Percentiles rank a stretch among this genome's conserved stretches.
These are phyloP conservation scores for Phytophthora rubi DNA, from an alignment of 352 stramenopile species.

Conservation along the genomic window DNA sequence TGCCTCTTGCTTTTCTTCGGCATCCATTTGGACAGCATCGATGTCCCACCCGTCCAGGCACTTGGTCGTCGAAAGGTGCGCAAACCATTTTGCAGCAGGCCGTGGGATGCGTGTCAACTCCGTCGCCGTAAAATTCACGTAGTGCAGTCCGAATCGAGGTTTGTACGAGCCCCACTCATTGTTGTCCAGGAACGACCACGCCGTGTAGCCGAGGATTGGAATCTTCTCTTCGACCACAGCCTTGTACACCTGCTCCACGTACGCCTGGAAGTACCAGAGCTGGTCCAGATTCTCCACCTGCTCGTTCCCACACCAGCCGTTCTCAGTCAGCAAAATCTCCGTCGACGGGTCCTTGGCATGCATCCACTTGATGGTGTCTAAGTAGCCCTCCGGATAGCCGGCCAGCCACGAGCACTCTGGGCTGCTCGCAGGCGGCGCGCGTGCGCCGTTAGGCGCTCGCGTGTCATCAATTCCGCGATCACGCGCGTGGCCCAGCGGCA, in stretches of 20 bases:
- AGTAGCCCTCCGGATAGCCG: constrained; percentile 58
- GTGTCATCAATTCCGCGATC: constrained; percentile 62
- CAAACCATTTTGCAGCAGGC: constrained; percentile 65
- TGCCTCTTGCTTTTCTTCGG: constrained; percentile 1
- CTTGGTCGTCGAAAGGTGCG: constrained; percentile 55
- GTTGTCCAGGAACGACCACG: constrained; percentile 95
- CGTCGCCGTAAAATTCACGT: constrained; percentile 51
- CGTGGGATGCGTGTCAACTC: constrained; percentile 49
- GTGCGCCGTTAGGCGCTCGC: constrained; percentile 63
- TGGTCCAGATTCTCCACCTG: constrained; percentile 60
- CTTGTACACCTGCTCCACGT: constrained; percentile 65
- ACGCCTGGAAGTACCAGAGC: constrained; percentile 62
- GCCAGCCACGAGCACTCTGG: constrained; percentile 51
- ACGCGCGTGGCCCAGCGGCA: constrained; percentile 45
- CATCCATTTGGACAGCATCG: constrained; percentile 9
- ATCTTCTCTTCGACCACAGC: constrained; percentile 66
- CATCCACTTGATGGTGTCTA: constrained; percentile 74
- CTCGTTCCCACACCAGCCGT: constrained; percentile 66
- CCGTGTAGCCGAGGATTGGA: constrained; percentile 91
- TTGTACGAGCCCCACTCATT: constrained; percentile 93
- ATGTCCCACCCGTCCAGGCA: constrained; percentile 50
- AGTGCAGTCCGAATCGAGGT: constrained; percentile 60
- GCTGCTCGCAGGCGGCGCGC: constrained; percentile 19
- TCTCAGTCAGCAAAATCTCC: constrained; percentile 72
- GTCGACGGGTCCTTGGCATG: constrained; percentile 53